Percentiles rank a stretch among this genome's conserved stretches.
These are phyloP conservation scores for Collybia sp. DNA, from an alignment of 768 basidiomycete species.

Conservation along the genomic window DNA sequence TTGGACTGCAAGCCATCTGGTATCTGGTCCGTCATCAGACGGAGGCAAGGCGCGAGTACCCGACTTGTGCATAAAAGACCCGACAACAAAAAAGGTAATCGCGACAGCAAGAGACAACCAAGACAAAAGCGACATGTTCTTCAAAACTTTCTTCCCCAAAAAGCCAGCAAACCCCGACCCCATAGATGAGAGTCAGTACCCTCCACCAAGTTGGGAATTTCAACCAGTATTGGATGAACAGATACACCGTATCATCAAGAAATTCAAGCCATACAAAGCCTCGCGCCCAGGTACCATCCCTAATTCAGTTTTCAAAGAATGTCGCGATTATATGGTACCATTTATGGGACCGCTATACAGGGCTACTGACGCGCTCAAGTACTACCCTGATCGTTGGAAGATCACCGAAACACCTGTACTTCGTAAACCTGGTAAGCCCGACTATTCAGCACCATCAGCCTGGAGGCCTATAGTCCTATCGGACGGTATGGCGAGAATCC, in stretches of 20 bases:
- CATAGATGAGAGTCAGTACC: constrained; percentile 16
- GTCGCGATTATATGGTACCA: constrained; percentile 14
- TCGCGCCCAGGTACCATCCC: no score
- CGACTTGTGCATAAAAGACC: constrained; percentile 8
- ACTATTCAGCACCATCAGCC: no score
- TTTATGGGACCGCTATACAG: constrained; percentile 20
- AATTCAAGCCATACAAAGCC: constrained; percentile 29
- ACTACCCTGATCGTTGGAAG: no score
- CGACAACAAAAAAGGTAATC: background rate
- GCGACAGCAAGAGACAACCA: constrained; percentile 12
- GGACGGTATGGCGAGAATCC: no score
- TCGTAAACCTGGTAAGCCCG: no score
- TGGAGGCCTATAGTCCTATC: constrained; percentile 28
- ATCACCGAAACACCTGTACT: no score
- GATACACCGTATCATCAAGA: constrained; percentile 13
- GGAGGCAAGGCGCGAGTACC: constrained; percentile 19
- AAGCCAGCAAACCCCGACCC: constrained; percentile 1
- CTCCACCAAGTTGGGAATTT: constrained; percentile 13
- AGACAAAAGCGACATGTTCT: constrained; percentile 16
- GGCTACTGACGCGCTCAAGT: no score
- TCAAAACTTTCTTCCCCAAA: no score
- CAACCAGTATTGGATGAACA: constrained; percentile 11
- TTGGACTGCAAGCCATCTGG: constrained; percentile 19
- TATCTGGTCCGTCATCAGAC: no score
- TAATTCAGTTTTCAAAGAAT: constrained; percentile 21